Percentiles rank a stretch among this genome's conserved stretches.
Conservation (phyloP, 805 yeast species). For the Schizosaccharomyces octosporus region DNA sequence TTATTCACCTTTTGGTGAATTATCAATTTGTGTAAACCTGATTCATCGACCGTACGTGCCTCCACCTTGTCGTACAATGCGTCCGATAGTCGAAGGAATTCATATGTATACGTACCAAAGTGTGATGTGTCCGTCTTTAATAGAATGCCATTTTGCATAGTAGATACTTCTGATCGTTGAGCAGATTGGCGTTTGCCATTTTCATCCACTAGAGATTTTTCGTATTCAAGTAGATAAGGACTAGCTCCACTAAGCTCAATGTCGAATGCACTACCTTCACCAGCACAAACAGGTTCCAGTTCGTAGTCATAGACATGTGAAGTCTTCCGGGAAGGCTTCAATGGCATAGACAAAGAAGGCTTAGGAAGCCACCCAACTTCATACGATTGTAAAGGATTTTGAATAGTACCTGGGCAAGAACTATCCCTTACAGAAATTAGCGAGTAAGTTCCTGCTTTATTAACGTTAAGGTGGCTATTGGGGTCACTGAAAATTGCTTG, state of each 20-base stretch:
- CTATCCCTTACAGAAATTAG: constrained; percentile 25
- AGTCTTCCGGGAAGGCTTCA: constrained; percentile 44
- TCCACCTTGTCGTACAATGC: constrained; percentile 26
- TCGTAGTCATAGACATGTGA: constrained; percentile 9
- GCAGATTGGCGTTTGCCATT: neutral
- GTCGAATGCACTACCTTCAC: constrained; percentile 24
- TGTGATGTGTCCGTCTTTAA: constrained; percentile 19
- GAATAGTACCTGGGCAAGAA: constrained; percentile 25
- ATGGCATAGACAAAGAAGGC: constrained; percentile 20
- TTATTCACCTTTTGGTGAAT: constrained; percentile 31
- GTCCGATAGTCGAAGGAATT: constrained; percentile 41
- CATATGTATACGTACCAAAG: constrained; percentile 38
- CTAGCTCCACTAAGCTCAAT: constrained; percentile 17
- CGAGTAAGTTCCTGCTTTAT: constrained; percentile 24
- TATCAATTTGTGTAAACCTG: constrained; percentile 12
- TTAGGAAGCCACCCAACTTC: constrained; percentile 21
- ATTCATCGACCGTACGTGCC: constrained; percentile 13
- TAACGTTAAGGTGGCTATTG: constrained; percentile 14
- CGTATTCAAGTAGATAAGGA: constrained; percentile 49
- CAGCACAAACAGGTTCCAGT: constrained; percentile 24
- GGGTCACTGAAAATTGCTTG: constrained; percentile 1
- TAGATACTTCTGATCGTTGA: constrained; percentile 17
- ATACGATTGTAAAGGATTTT: constrained; percentile 14
- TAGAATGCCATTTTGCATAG: constrained; percentile 27
- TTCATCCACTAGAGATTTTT: constrained; percentile 8